A percentile compares a stretch with the other conserved stretches of the same genome.
These are phyloP conservation scores for Kodamaea kaohsiungensis DNA, from an alignment of 805 yeast species.

Conservation along the genomic window DNA sequence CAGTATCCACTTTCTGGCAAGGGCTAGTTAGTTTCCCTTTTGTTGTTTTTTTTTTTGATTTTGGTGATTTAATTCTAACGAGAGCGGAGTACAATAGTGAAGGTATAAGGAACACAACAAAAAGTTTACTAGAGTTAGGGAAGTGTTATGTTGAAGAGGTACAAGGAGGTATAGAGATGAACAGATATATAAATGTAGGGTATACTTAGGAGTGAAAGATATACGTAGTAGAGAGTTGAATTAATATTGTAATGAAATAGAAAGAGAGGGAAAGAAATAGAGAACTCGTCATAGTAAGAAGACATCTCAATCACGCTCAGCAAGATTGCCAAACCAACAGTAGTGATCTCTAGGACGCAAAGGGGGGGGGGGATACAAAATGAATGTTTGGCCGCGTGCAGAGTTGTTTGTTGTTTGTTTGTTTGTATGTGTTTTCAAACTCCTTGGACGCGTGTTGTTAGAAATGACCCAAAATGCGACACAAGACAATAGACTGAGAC, in stretches of 20 bases:
- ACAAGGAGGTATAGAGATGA: too few relatives aligned
- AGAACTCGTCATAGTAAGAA: too few relatives aligned
- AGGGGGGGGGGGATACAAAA: not conserved
- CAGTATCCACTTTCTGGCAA: not conserved
- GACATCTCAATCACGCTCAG: not conserved
- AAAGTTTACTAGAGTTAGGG: not conserved
- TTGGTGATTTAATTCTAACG: not conserved
- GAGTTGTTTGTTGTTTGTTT: constrained; percentile 3
- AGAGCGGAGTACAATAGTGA: not conserved
- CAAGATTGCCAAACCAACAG: too few relatives aligned
- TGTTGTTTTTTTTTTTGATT: not conserved
- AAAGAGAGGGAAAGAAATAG: too few relatives aligned
- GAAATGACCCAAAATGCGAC: not conserved
- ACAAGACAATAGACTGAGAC: not conserved
- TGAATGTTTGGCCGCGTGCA: not conserved
- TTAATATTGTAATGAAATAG: too few relatives aligned
- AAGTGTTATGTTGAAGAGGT: not conserved
- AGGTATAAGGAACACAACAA: not conserved
- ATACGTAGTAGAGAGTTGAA: too few relatives aligned
- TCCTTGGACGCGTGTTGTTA: constrained; percentile 5
- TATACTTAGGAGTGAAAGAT: too few relatives aligned
- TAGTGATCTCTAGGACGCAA: not conserved
- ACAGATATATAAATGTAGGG: too few relatives aligned
- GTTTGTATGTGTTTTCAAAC: not conserved
- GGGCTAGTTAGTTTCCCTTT: not conserved